phyloP scores from a whole-genome alignment of 73 alveolate genomes.

The Symbiodinium pilosum region DNA sequence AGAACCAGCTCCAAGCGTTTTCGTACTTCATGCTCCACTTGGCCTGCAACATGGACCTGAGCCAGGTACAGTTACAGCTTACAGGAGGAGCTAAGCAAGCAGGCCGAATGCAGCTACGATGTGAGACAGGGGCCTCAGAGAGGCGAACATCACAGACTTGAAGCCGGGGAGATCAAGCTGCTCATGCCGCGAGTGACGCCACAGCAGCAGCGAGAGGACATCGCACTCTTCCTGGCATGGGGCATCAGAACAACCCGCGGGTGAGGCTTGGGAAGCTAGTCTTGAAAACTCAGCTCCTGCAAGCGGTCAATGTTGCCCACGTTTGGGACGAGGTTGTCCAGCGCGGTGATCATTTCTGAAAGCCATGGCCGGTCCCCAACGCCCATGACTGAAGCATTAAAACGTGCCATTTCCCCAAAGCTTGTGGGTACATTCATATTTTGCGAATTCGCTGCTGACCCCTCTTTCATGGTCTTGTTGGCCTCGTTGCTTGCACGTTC shows the following conservation, averaged over 20 bases:
- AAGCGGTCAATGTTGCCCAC: not conserved
- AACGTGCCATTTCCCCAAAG: conserved; percentile 2
- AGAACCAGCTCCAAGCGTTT: conserved; percentile 21
- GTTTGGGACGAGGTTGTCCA: conserved; percentile 3
- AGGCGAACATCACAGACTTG: conserved; percentile 19
- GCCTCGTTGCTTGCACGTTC: not conserved
- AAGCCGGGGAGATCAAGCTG: not conserved
- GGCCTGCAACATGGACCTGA: conserved; percentile 10
- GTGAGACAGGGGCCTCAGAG: not conserved
- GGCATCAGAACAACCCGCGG: no score
- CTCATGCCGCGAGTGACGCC: not conserved
- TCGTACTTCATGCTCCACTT: conserved; percentile 20
- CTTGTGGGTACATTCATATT: not conserved
- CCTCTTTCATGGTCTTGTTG: not conserved
- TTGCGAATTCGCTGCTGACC: not conserved
- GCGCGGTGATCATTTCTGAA: not conserved
- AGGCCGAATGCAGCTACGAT: not conserved
- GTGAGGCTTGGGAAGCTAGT: no score
- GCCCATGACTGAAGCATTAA: conserved; percentile 5
- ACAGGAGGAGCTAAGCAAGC: not conserved
- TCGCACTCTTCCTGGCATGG: conserved; percentile 32
- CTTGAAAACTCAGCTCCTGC: no score
- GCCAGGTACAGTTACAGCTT: not conserved
- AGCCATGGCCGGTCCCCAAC: not conserved
- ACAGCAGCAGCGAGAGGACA: not conserved